phyloP scores from a whole-genome alignment of 192 early-diverging fungal species.

The Chytriomyces confervae region DNA sequence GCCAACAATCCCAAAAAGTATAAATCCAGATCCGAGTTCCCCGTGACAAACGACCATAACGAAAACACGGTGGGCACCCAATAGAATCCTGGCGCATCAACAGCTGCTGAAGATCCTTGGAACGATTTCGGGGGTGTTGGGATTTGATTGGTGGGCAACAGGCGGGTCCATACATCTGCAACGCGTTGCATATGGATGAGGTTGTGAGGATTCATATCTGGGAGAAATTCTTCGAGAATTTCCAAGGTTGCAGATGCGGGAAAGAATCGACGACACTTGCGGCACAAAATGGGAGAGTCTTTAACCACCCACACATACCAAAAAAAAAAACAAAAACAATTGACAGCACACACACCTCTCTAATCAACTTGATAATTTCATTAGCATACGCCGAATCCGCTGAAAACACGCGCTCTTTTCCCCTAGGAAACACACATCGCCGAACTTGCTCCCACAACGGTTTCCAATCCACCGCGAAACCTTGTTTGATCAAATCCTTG shows the following conservation, averaged over 20 bases:
- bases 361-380: constrained; percentile 39
- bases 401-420: constrained; percentile 66
- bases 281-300: background rate
- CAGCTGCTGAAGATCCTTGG: constrained; percentile 11
- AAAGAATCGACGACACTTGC: constrained; percentile 66
- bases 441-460: constrained; percentile 71
- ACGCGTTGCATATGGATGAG: constrained; percentile 60
- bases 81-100: constrained; percentile 59
- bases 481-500: constrained; percentile 64
- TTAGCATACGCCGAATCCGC: constrained; percentile 54
- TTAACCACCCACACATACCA: background rate
- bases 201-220: constrained; percentile 73
- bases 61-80: constrained; percentile 85
- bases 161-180: constrained; percentile 67
- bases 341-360: constrained; percentile 14
- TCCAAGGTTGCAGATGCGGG: constrained; percentile 66
- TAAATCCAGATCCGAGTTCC: constrained; percentile 38
- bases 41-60: constrained; percentile 78
- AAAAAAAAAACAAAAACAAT: constrained; percentile 29
- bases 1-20: constrained; percentile 64
- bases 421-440: constrained; percentile 66
- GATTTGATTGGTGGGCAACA: constrained; percentile 64
- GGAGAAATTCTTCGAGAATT: constrained; percentile 80
- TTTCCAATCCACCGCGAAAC: constrained; percentile 76
- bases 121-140: constrained; percentile 13